Evolutionary conservation across 2,329 filamentous ascomycete genomes (phyloP).

Genomic region (Coniochaeta pulveracea): DNA sequence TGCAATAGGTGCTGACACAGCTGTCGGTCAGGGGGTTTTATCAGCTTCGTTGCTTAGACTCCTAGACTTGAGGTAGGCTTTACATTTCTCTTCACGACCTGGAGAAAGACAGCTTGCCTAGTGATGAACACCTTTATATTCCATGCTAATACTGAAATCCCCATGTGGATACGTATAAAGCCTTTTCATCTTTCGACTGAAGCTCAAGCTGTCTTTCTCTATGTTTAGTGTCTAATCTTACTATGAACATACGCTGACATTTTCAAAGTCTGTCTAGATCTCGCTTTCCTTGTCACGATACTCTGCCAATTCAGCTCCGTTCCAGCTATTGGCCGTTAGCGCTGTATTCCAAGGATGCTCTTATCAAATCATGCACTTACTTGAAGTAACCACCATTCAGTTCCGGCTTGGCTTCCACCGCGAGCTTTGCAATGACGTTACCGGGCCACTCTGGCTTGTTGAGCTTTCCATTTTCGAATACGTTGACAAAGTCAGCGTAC

Average conservation of each 20-base stretch:
- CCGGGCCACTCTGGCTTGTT: slow-evolving; percentile 78
- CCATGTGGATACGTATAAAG: slow-evolving; percentile 56
- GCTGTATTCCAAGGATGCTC: slow-evolving; percentile 5
- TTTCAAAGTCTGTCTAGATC: not conserved
- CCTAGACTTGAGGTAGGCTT: slow-evolving; percentile 27
- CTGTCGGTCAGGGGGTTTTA: no score
- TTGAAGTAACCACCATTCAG: slow-evolving; percentile 68
- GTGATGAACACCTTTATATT: slow-evolving; percentile 62
- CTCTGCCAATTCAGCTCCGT: slow-evolving; percentile 36
- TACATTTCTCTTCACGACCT: not conserved
- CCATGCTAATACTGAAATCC: slow-evolving; percentile 67
- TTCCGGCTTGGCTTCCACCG: slow-evolving; percentile 49
- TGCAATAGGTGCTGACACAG: no score
- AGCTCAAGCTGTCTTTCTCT: slow-evolving; percentile 22
- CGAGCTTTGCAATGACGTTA: slow-evolving; percentile 72
- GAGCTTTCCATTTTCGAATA: slow-evolving; percentile 60
- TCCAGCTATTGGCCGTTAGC: slow-evolving; percentile 32
- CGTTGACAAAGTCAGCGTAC: slow-evolving; percentile 56
- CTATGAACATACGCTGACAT: slow-evolving; percentile 9
- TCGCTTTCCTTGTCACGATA: slow-evolving; percentile 34
- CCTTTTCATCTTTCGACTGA: slow-evolving; percentile 84
- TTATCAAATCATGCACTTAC: slow-evolving; percentile 40
- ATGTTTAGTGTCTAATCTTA: slow-evolving; percentile 11
- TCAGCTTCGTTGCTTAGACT: no score
- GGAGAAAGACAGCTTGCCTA: slow-evolving; percentile 17